Evolutionary conservation across 371 early-diverging fungal genomes (phyloP).

Genomic region (Saksenaea vasiformis): DNA sequence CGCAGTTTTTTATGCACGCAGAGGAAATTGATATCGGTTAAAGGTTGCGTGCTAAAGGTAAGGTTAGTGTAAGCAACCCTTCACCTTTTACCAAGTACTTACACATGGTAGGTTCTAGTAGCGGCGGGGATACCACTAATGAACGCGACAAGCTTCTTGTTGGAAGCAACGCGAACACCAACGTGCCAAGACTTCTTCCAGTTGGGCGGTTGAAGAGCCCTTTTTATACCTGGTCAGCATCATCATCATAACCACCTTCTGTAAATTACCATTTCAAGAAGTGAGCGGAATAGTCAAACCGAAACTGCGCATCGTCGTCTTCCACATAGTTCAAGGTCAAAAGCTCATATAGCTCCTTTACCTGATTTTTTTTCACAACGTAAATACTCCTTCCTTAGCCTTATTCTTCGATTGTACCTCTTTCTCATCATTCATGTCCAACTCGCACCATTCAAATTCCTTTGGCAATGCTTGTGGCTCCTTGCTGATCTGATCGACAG

Average conservation of each 20-base stretch:
- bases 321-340: slow-evolving; percentile 94
- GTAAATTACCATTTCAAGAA: slow-evolving; percentile 83
- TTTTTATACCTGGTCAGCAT: slow-evolving; percentile 19
- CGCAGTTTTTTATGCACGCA: slow-evolving; percentile 97
- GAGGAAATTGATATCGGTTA: slow-evolving; percentile 98
- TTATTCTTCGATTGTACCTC: slow-evolving; percentile 49
- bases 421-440: slow-evolving; percentile 79
- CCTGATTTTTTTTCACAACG: background rate
- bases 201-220: slow-evolving; percentile 94
- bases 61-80: background rate
- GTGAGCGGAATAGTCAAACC: slow-evolving; percentile 92
- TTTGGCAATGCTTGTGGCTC: slow-evolving; percentile 86
- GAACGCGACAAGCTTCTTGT: slow-evolving; percentile 91
- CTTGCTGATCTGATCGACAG: slow-evolving; percentile 75
- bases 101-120: slow-evolving; percentile 71
- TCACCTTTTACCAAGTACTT: slow-evolving; percentile 24
- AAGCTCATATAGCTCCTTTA: slow-evolving; percentile 78
- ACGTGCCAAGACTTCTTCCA: slow-evolving; percentile 87
- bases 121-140: slow-evolving; percentile 91
- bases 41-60: slow-evolving; percentile 42
- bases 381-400: background rate
- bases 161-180: slow-evolving; percentile 87
- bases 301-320: slow-evolving; percentile 92
- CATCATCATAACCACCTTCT: background rate
- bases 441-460: slow-evolving; percentile 86